Evolutionary conservation across 495 filamentous ascomycete genomes (phyloP).

Genomic region (Mytilinidion resinicola): DNA sequence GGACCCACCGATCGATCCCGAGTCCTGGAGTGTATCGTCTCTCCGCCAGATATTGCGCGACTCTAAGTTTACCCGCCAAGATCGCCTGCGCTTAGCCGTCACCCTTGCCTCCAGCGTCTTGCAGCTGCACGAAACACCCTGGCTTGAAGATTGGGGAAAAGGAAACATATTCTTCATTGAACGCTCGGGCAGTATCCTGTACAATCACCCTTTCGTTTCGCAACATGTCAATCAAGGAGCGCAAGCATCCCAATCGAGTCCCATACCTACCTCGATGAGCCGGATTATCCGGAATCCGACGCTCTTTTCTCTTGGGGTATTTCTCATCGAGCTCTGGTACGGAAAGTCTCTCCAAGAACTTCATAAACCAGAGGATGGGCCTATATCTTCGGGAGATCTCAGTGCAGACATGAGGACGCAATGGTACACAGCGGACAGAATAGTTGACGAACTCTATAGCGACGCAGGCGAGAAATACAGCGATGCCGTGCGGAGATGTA

Average conservation of each 20-base stretch:
- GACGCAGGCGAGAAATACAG: constrained; percentile 31
- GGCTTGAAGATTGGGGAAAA: constrained; percentile 18
- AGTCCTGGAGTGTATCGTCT: constrained; percentile 6
- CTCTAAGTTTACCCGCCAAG: constrained; percentile 5
- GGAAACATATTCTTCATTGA: constrained; percentile 18
- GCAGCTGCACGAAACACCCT: constrained; percentile 22
- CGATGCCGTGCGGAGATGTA: constrained; percentile 35
- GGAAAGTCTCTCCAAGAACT: constrained; percentile 11
- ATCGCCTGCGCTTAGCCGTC: constrained; percentile 23
- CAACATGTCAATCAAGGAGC: constrained; percentile 1
- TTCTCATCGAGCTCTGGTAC: constrained; percentile 35
- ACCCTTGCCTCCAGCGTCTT: constrained; percentile 20
- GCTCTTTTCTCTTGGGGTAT: constrained; percentile 31
- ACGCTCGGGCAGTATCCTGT: constrained; percentile 6
- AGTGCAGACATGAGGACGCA: constrained; percentile 9
- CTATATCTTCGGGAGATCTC: background rate
- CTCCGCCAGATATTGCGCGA: constrained; percentile 8
- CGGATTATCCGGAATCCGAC: constrained; percentile 24
- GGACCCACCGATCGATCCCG: constrained; percentile 5
- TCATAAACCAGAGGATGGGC: constrained; percentile 14
- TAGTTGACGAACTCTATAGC: constrained; percentile 22
- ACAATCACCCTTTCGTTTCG: constrained; percentile 26
- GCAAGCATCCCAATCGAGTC: background rate
- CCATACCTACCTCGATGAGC: background rate
- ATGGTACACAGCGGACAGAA: constrained; percentile 17